Conservation (phyloP, 2,329 filamentous ascomycete species). For the Alternaria sp. region DNA sequence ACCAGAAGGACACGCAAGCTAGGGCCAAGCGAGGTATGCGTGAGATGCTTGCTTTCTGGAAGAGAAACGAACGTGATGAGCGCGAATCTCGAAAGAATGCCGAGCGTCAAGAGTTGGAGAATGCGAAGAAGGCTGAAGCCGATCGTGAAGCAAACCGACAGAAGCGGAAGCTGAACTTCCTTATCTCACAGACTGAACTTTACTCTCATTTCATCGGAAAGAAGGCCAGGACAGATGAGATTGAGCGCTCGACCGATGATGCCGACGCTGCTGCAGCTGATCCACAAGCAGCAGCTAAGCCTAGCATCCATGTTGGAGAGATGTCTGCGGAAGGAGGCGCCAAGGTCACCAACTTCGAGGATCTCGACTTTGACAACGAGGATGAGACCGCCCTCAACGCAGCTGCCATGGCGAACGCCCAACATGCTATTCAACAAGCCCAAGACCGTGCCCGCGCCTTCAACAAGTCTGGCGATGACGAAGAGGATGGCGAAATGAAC, state of each 20-base stretch:
- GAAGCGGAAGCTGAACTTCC: slow-evolving; percentile 98
- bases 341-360: slow-evolving; percentile 93
- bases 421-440: slow-evolving; percentile 93
- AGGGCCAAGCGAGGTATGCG: slow-evolving; percentile 98
- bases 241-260: slow-evolving; percentile 88
- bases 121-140: slow-evolving; percentile 94
- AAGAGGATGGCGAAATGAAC: slow-evolving; percentile 94
- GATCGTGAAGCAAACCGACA: slow-evolving; percentile 97
- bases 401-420: slow-evolving; percentile 93
- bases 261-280: slow-evolving; percentile 60
- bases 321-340: slow-evolving; percentile 61
- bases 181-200: slow-evolving; percentile 97
- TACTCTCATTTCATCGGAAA: slow-evolving; percentile 99
- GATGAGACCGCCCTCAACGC: slow-evolving; percentile 83
- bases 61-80: slow-evolving; percentile 97
- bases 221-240: slow-evolving; percentile 97
- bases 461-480: slow-evolving; percentile 68
- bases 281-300: slow-evolving; percentile 47
- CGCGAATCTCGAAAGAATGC: slow-evolving; percentile 92
- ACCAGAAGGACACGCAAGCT: slow-evolving; percentile 95
- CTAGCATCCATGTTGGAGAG: slow-evolving; percentile 59
- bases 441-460: slow-evolving; percentile 93
- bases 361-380: slow-evolving; percentile 94
- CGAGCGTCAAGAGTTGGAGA: slow-evolving; percentile 95
- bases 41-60: slow-evolving; percentile 99